Percentiles rank a stretch among this genome's conserved stretches.
These are phyloP conservation scores for Arachis hypogaea DNA, from an alignment of 306 rosid genomes.

Conservation along the genomic window DNA sequence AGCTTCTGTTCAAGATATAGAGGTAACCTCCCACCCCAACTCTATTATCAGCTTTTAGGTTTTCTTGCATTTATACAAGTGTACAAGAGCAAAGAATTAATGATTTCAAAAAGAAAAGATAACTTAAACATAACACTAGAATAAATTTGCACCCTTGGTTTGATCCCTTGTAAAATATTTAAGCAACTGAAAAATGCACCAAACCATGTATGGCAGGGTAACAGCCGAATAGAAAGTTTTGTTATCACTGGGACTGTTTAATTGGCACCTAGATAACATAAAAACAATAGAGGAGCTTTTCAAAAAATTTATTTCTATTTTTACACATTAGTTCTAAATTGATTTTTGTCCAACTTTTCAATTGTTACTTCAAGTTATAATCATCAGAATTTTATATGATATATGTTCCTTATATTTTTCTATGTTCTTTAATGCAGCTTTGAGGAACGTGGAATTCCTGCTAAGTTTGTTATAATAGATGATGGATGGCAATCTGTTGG, in stretches of 20 bases:
- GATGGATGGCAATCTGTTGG: too few relatives aligned
- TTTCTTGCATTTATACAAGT: neutral
- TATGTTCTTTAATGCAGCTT: too few relatives aligned
- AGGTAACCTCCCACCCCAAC: slow-evolving; percentile 47
- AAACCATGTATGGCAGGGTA: slow-evolving; percentile 3
- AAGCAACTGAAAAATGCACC: neutral
- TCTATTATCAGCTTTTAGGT: neutral
- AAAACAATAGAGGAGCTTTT: too few relatives aligned
- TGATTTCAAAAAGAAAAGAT: slow-evolving; percentile 6
- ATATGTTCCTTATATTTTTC: too few relatives aligned
- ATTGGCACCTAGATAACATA: neutral
- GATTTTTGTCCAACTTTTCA: too few relatives aligned
- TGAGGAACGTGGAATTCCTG: too few relatives aligned
- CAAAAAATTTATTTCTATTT: too few relatives aligned
- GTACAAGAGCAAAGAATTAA: slow-evolving; percentile 10
- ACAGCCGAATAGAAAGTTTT: neutral
- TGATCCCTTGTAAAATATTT: neutral
- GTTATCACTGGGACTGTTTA: neutral
- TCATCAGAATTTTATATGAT: too few relatives aligned
- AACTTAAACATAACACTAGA: slow-evolving; percentile 2
- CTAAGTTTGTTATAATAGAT: too few relatives aligned
- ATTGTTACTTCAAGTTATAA: too few relatives aligned
- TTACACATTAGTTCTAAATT: too few relatives aligned
- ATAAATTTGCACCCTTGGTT: slow-evolving; percentile 17
- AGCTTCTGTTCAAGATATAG: slow-evolving; percentile 68